Percentiles rank a stretch among this genome's conserved stretches.
These are phyloP conservation scores for Russula dissimulans DNA, from an alignment of 768 basidiomycete genomes.

Conservation along the genomic window DNA sequence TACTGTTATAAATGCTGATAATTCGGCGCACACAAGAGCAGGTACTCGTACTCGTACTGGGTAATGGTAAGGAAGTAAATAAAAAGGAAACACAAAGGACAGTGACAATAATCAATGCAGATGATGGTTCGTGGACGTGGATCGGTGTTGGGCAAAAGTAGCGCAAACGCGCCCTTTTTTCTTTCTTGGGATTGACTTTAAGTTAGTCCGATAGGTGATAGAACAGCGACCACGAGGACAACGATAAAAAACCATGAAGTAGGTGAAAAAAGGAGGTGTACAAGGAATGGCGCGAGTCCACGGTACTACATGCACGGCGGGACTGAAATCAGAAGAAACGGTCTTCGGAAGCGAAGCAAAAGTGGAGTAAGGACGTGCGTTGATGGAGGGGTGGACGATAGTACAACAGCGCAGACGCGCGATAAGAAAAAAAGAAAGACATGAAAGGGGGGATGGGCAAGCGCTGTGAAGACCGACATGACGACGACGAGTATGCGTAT, in stretches of 20 bases:
- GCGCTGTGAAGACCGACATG: neutral
- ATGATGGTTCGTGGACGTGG: neutral
- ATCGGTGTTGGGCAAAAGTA: neutral
- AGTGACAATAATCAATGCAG: neutral
- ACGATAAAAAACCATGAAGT: neutral
- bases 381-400: neutral
- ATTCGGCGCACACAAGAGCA: neutral
- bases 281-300: slow-evolving; percentile 8
- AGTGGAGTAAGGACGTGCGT: neutral
- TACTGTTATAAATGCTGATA: neutral
- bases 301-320: neutral
- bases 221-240: neutral
- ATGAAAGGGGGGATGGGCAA: neutral
- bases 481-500: neutral
- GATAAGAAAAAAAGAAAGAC: neutral
- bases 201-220: slow-evolving; percentile 4
- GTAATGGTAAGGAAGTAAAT: neutral
- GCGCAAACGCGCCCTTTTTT: neutral
- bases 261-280: neutral
- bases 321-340: neutral
- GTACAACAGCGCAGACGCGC: slow-evolving; percentile 8
- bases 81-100: neutral
- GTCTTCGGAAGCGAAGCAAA: neutral
- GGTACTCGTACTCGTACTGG: slow-evolving; percentile 2
- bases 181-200: neutral